Evolutionary conservation across 2,329 filamentous ascomycete species (phyloP), one percentile per base, ranked within the genome.

Genomic region (Colletotrichum magnum): DNA sequence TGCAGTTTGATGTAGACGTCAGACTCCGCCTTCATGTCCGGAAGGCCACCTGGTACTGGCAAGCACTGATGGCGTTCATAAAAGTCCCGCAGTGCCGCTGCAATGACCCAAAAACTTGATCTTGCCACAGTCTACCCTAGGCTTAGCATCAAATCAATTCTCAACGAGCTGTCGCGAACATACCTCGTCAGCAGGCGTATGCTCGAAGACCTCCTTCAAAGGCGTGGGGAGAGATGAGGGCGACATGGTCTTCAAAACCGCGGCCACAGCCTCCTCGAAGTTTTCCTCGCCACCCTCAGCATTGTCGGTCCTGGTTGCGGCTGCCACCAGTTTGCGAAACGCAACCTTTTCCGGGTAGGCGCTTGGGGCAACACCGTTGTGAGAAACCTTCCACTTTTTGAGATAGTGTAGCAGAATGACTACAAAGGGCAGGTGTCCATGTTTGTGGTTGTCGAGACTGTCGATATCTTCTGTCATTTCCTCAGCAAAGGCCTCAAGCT

Each of bases 11-110:
- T 92, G 82, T 99, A 99, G 71, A 97, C 92, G 64, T 87, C 89
- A 4, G 95, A 97, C 77, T 95, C 89, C 3, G 96, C 94, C 83
- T 99, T 99, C 96, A 99, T 99, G 79, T 99, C 96, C 2, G 97
- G 96, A 2, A 99, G 85, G 3, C 92, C 90, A 13, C 96, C 97
- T 0, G 95, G 92, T 0, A 99, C 85, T 16, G 96, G 96, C 5
- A 99, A 86, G 32, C 91, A 87, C 7, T 86, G 83, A 77, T 98
- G 90, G 63, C 89, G 89, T 10, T 87, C 80, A 79, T 95, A 91
- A 79, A 99, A 99, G 21, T 87, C 77, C 69, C 90, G 90, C 64
- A 98, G 86, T 0, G 95, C 95, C 64, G 90, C 87, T 9, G 93
- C 93, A 73, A 98, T 95, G 70, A 95, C 82, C 96, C 97, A 99